Base-by-base conservation (phyloP, 345 rosid genomes). In the Mangifera indica region DNA sequence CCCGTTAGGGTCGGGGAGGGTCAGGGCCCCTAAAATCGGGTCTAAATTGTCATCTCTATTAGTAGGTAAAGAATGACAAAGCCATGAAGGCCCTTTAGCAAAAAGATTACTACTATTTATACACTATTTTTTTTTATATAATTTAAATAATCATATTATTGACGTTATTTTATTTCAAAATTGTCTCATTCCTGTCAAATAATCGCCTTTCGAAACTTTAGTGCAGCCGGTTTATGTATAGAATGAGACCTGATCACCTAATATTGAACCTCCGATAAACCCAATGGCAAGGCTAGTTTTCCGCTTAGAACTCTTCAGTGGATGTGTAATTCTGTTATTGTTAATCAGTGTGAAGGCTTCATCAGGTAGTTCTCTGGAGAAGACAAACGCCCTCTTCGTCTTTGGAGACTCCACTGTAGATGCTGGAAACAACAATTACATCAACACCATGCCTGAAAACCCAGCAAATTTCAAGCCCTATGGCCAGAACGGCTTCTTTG, bases 371-470 rank as follows among this genome's bases (percentile, higher is more conserved):
- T 9, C 52, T 1, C 53, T 49, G n/a, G 78, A 44, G 20, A 48
- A 60, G 55, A 52, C 22, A 12, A 3, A 18, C 51, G 83, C 87
- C 0, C 74, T 84, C 45, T 87, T 87, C 78, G 69, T 84, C 61
- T 87, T 87, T 21, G 91, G 91, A 9, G 88, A 84, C 78, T 87
- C 91, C 69, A 66, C 76, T 0, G 88, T 83, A 1, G 88, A 87
- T 70, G 67, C 72, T 3, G 88, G 88, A 55, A 84, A 87, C 85
- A 87, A 84, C 69, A 82, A 84, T n/a, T 81, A 83, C 80, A 81
- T 84, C 80, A 40, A 67, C 13, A 84, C 85, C 10, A 51, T 48
- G 34, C 75, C 84, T 7, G 84, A 82, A 10, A 79, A 79, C 74
- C 78, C 71, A 18, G 86, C 90, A 13, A 70, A 82, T 77, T 52